A percentile compares a stretch with the other conserved stretches of the same genome.
Conservation (phyloP, 192 early-diverging fungal species). For the Backusella liffmaniae region DNA sequence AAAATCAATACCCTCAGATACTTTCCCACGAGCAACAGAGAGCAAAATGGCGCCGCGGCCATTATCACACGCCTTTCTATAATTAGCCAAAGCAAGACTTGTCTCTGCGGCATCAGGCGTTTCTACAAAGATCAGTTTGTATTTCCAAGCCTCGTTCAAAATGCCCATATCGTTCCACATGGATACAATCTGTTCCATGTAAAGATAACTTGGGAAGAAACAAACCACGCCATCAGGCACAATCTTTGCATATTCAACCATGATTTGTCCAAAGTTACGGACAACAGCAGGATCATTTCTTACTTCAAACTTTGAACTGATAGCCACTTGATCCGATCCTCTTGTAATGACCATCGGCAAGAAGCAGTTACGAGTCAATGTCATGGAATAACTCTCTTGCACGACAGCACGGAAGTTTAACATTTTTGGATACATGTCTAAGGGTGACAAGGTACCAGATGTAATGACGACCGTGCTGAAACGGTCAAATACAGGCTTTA, state of each 20-base stretch:
- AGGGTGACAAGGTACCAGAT: constrained; percentile 97
- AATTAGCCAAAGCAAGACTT: constrained; percentile 91
- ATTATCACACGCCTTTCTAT: constrained; percentile 94
- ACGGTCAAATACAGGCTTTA: constrained; percentile 94
- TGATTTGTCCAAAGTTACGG: constrained; percentile 96
- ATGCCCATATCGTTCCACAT: constrained; percentile 99
- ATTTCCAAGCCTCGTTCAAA: constrained; percentile 90
- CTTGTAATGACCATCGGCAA: constrained; percentile 94
- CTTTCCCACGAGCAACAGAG: constrained; percentile 98
- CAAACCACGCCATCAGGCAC: constrained; percentile 97
- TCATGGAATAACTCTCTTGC: constrained; percentile 95
- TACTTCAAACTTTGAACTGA: constrained; percentile 98
- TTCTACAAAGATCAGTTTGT: constrained; percentile 99
- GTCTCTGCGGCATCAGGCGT: constrained; percentile 99
- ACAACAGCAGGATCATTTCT: constrained; percentile 98
- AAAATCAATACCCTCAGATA: constrained; percentile 99
- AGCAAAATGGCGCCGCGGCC: constrained; percentile 96
- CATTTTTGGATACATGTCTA: constrained; percentile 97
- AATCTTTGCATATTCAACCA: constrained; percentile 90
- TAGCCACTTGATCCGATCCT: constrained; percentile 97
- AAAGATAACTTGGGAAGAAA: constrained; percentile 98
- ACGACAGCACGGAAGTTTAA: constrained; percentile 87
- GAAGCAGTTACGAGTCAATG: constrained; percentile 92
- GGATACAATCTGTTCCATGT: constrained; percentile 98
- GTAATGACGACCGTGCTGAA: constrained; percentile 98